Evolutionary conservation across 2,329 filamentous ascomycete genomes (phyloP).

Genomic region (Lecanicillium sp.): DNA sequence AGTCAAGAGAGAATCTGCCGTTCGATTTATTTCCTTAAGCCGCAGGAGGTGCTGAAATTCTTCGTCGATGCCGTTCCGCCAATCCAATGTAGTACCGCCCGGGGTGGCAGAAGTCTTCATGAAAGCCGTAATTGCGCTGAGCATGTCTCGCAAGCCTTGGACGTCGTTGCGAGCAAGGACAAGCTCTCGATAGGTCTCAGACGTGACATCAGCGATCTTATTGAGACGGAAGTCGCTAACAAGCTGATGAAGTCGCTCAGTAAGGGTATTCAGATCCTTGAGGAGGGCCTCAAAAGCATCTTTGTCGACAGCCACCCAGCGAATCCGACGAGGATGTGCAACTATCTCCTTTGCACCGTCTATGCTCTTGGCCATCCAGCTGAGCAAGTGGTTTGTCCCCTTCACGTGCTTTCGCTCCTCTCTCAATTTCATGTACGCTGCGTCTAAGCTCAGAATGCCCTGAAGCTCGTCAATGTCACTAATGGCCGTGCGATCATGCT

Average conservation of each 20-base stretch:
- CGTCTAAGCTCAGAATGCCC: neutral
- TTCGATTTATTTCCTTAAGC: conserved; percentile 2
- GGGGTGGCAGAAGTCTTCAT: neutral
- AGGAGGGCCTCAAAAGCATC: neutral
- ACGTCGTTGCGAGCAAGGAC: neutral
- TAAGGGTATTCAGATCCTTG: neutral
- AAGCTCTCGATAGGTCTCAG: conserved; percentile 1
- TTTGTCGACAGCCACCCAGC: neutral
- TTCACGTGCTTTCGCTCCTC: neutral
- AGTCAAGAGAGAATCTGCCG: neutral
- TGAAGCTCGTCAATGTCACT: neutral
- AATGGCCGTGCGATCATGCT: neutral
- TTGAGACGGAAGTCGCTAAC: neutral
- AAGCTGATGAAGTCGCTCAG: neutral
- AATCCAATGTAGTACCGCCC: neutral
- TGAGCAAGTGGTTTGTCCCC: neutral
- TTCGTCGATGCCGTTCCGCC: neutral
- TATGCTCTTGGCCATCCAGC: neutral
- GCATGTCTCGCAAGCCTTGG: neutral
- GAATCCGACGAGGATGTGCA: neutral
- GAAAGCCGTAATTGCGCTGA: neutral
- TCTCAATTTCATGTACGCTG: neutral
- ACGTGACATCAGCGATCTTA: neutral
- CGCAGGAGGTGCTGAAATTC: neutral
- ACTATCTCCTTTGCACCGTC: neutral